Base-by-base conservation (phyloP, 345 rosid species). In the Boechera stricta region DNA sequence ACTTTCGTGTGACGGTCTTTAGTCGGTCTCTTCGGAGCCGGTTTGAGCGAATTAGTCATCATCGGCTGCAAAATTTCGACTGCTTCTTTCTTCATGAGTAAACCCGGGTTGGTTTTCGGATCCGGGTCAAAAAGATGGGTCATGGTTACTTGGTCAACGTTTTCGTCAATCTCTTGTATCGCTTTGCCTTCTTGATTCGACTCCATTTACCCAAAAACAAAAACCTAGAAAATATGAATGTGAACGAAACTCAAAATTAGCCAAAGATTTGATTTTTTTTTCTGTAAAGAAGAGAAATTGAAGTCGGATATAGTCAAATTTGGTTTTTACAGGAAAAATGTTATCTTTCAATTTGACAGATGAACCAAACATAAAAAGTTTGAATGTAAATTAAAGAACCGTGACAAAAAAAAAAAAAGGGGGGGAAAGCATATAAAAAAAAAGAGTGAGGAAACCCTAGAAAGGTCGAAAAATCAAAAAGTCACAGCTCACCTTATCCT, bases 1-100 rank as follows among this genome's bases (percentile, higher is more conserved):
- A 92, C 97, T 76, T 92, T 92, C 0, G 94, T 86, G 84, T 92
- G 97, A 29, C 96, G 89, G 82, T 92, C 97, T 72, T 83, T 90
- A 0, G 86, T 63, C 7, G 85, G 76, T 13, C 85, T 76, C 67
- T 82, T 87, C 11, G 84, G 71, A 6, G 13, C 84, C 4, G 60
- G 33, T 48, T 76, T 31, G 59, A 57, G 9, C 11, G 78, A 65
- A 10, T 35, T 49, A 44, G 49, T 4, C 28, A 2, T 36, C 26
- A 10, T 32, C 38, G 69, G 80, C 71, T 64, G 62, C 32, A 73
- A 73, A 61, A 57, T 74, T 1, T 62, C 74, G 53, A 68, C 75
- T 13, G 56, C 79, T 64, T 85, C 89, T 67, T 83, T 71, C 7
- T 86, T 85, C 84, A 81, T 60, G n/a, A 62, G 66, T 21, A 76